These are phyloP conservation scores for Phytophthora podocarpi DNA, from an alignment of 352 stramenopile species.

Conservation along the genomic window DNA sequence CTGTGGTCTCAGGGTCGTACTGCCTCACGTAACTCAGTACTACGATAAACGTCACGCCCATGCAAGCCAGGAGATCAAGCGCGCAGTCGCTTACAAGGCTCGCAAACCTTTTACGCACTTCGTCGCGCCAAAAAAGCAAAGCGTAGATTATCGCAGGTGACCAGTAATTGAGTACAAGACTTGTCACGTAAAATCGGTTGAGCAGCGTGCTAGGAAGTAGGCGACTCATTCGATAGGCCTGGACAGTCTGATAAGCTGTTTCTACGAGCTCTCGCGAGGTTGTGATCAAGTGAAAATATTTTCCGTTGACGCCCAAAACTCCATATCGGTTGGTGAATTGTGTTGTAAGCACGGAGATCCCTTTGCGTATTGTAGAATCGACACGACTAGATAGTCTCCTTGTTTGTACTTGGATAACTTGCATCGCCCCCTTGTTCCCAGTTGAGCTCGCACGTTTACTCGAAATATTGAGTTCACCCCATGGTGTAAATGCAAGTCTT, in stretches of 20 bases:
- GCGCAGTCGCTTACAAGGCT: conserved; percentile 11
- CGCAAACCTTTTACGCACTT: conserved; percentile 12
- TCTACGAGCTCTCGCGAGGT: conserved; percentile 9
- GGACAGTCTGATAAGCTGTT: conserved; percentile 11
- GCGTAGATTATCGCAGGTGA: conserved; percentile 9
- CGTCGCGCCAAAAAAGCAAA: background rate
- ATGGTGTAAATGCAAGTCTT: conserved; percentile 7
- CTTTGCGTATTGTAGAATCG: background rate
- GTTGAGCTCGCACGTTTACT: background rate
- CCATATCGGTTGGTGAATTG: conserved; percentile 10
- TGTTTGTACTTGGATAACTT: background rate
- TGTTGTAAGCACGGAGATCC: background rate
- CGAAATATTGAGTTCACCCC: background rate
- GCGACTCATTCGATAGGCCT: conserved; percentile 30
- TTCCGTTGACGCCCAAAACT: conserved; percentile 17
- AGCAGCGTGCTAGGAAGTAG: conserved; percentile 13
- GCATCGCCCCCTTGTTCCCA: background rate
- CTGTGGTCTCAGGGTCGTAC: conserved; percentile 2
- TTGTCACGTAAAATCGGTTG: conserved; percentile 25
- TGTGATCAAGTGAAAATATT: conserved; percentile 6
- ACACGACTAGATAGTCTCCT: background rate
- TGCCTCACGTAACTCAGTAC: conserved; percentile 11
- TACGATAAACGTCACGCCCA: conserved; percentile 18
- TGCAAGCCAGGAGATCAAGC: conserved; percentile 13
- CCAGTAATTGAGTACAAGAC: conserved; percentile 24